Percentiles rank a stretch among this genome's conserved stretches.
These are phyloP conservation scores for Saccharomycopsis sp. DNA, from an alignment of 805 yeast species.

Conservation along the genomic window DNA sequence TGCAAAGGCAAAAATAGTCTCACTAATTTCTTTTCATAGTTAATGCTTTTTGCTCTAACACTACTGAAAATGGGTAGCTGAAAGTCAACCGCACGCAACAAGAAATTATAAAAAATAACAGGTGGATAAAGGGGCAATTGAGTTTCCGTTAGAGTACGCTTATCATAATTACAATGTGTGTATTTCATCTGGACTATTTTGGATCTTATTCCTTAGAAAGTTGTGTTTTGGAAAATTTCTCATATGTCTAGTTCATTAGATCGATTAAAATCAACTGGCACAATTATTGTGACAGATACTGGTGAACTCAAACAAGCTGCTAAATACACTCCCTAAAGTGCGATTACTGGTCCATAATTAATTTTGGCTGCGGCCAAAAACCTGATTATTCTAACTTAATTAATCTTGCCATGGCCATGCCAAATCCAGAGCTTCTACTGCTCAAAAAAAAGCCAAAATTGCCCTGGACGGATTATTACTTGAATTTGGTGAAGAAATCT, in stretches of 20 bases:
- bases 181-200: too few relatives aligned
- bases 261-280: slow-evolving; percentile 84
- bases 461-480: slow-evolving; percentile 90
- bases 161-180: too few relatives aligned
- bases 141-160: too few relatives aligned
- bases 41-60: too few relatives aligned
- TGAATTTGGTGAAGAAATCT: too few relatives aligned
- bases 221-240: slow-evolving; percentile 24
- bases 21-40: too few relatives aligned
- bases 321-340: slow-evolving; percentile 96
- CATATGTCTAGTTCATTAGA: slow-evolving; percentile 65
- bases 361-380: slow-evolving; percentile 90
- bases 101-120: too few relatives aligned
- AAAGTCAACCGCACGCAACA: too few relatives aligned
- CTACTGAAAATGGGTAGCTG: too few relatives aligned
- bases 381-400: slow-evolving; percentile 80
- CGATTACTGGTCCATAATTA: slow-evolving; percentile 96
- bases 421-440: slow-evolving; percentile 40
- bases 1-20: too few relatives aligned
- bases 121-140: too few relatives aligned
- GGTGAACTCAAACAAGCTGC: slow-evolving; percentile 98
- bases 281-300: slow-evolving; percentile 94
- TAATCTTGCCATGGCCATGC: slow-evolving; percentile 84
- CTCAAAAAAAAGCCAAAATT: slow-evolving; percentile 58
- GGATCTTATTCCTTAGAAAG: too few relatives aligned